phyloP scores from a whole-genome alignment of 2,329 filamentous ascomycete genomes.

The Spiromastix sp. region DNA sequence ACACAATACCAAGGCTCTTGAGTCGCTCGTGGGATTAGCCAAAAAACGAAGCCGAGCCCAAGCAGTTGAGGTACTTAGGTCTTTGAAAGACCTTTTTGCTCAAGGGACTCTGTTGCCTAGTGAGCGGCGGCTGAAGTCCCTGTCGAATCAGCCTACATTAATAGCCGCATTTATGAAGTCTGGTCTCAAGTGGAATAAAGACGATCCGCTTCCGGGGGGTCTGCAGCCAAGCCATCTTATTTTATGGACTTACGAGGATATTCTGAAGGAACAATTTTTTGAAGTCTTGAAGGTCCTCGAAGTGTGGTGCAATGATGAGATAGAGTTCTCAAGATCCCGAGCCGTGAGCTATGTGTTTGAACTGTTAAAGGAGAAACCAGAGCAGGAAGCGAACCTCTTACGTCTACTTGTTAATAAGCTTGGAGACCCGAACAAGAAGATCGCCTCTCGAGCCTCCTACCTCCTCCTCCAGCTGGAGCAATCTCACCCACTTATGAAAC shows the following conservation, averaged over 20 bases:
- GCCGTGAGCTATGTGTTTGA: conserved; percentile 88
- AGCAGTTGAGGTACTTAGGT: conserved; percentile 82
- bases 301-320: conserved; percentile 87
- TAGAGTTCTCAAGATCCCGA: conserved; percentile 81
- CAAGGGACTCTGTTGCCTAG: conserved; percentile 76
- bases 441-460: conserved; percentile 86
- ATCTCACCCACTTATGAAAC: conserved; percentile 88
- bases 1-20: conserved; percentile 82
- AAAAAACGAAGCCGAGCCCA: conserved; percentile 89
- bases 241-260: conserved; percentile 86
- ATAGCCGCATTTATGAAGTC: conserved; percentile 58
- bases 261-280: conserved; percentile 90
- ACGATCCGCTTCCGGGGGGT: conserved; percentile 61
- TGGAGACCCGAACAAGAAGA: conserved; percentile 89
- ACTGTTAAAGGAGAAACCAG: conserved; percentile 86
- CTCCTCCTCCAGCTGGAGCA: conserved; percentile 84
- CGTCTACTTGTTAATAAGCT: conserved; percentile 92
- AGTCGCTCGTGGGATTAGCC: conserved; percentile 71
- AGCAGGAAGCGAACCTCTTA: conserved; percentile 90
- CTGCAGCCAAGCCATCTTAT: conserved; percentile 71
- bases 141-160: conserved; percentile 69
- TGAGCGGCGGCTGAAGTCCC: conserved; percentile 69
- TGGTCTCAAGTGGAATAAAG: conserved; percentile 53
- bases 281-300: conserved; percentile 86
- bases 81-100: conserved; percentile 86